These are phyloP conservation scores for Scopulariopsis brevicaulis DNA, from an alignment of 2,329 filamentous ascomycete species.

Conservation along the genomic window DNA sequence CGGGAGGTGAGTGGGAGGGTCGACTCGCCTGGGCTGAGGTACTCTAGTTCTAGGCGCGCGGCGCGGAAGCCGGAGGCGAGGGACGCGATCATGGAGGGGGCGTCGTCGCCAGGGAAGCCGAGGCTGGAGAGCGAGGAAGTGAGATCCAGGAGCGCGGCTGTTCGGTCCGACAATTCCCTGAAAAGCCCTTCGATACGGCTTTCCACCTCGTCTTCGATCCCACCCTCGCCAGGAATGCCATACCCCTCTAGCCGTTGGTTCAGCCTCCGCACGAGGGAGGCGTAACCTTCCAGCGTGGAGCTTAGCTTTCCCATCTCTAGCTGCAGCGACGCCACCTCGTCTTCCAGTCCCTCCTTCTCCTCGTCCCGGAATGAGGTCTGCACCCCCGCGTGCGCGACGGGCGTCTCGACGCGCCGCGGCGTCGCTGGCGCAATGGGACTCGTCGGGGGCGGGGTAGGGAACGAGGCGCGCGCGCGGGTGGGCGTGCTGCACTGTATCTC, in stretches of 20 bases:
- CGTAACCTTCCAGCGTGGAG: constrained; percentile 33
- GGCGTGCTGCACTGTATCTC: constrained; percentile 42
- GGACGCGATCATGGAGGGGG: constrained; percentile 33
- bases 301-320: constrained; percentile 36
- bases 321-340: constrained; percentile 35
- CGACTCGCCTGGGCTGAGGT: constrained; percentile 48
- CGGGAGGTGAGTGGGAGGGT: constrained; percentile 37
- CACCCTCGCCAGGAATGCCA: constrained; percentile 4
- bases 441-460: constrained; percentile 44
- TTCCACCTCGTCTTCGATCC: constrained; percentile 20
- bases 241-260: constrained; percentile 19
- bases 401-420: constrained; percentile 16
- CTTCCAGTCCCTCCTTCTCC: constrained; percentile 28
- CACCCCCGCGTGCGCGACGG: constrained; percentile 21
- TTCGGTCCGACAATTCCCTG: constrained; percentile 33
- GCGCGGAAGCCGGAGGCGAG: constrained; percentile 39
- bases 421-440: constrained; percentile 29
- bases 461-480: constrained; percentile 28
- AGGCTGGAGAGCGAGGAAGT: constrained; percentile 31
- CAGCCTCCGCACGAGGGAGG: constrained; percentile 25
- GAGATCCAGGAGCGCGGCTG: constrained; percentile 32
- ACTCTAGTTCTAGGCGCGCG: constrained; percentile 50
- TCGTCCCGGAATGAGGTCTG: constrained; percentile 30
- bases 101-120: constrained; percentile 37
- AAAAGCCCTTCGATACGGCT: constrained; percentile 29